Percentiles rank a stretch among this genome's conserved stretches.
phyloP scores from a whole-genome alignment of 2,329 filamentous ascomycete genomes.

The Chrysoporthe austroafricana region DNA sequence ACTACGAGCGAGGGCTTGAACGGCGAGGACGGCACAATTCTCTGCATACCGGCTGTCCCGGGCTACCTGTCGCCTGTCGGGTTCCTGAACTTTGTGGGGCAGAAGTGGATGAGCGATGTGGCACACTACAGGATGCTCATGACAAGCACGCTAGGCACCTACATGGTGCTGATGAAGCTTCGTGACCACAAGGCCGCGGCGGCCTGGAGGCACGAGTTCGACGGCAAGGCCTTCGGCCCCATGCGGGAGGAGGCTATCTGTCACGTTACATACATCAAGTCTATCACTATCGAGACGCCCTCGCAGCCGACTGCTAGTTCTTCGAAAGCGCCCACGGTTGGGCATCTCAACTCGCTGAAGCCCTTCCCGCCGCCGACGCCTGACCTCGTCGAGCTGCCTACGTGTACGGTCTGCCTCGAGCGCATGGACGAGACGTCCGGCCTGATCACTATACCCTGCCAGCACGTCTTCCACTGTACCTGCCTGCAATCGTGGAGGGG shows the following conservation, averaged over 20 bases:
- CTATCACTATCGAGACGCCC: slow-evolving; percentile 80
- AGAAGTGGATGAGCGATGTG: slow-evolving; percentile 82
- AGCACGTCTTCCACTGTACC: slow-evolving; percentile 96
- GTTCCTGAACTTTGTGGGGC: slow-evolving; percentile 88
- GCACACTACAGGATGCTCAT: slow-evolving; percentile 94
- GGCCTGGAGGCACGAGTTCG: slow-evolving; percentile 83
- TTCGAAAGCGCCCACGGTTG: slow-evolving; percentile 36
- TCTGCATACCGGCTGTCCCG: slow-evolving; percentile 93
- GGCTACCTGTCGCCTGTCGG: slow-evolving; percentile 91
- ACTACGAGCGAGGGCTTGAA: slow-evolving; percentile 37
- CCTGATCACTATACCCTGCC: slow-evolving; percentile 91
- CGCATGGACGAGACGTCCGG: slow-evolving; percentile 98
- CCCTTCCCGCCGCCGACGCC: slow-evolving; percentile 73
- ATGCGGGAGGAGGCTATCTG: slow-evolving; percentile 88
- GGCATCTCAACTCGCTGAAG: slow-evolving; percentile 52
- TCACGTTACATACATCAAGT: slow-evolving; percentile 92
- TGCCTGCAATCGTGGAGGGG: slow-evolving; percentile 97
- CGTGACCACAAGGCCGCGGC: slow-evolving; percentile 73
- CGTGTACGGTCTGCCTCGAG: slow-evolving; percentile 94
- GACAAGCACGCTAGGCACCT: slow-evolving; percentile 85
- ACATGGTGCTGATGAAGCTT: slow-evolving; percentile 96
- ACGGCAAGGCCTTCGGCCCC: slow-evolving; percentile 89
- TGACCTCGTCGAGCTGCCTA: slow-evolving; percentile 86
- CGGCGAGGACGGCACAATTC: slow-evolving; percentile 59
- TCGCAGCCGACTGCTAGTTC: slow-evolving; percentile 46